phyloP scores from a whole-genome alignment of 1,139 yeast species.

The Arxiozyma bovina region DNA sequence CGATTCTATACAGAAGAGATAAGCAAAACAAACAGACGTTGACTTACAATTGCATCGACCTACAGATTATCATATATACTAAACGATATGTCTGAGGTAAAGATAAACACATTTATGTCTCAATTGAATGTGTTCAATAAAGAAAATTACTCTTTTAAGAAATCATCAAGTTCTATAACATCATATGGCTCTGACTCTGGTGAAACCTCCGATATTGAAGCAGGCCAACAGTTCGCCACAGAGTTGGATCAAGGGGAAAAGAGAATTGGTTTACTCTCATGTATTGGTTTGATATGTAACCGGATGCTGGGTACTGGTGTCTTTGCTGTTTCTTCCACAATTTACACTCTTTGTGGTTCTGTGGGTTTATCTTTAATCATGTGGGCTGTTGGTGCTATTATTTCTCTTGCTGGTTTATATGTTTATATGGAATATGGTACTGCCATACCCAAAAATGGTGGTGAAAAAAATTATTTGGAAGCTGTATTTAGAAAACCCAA shows the following conservation, averaged over 20 bases:
- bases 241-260: conserved; percentile 46
- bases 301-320: conserved; percentile 87
- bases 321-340: conserved; percentile 76
- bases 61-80: not conserved
- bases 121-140: conserved; percentile 26
- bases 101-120: conserved; percentile 16
- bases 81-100: conserved; percentile 13
- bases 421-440: conserved; percentile 82
- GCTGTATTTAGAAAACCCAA: conserved; percentile 61
- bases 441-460: conserved; percentile 79
- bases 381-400: conserved; percentile 71
- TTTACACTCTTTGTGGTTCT: conserved; percentile 55
- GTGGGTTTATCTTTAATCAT: conserved; percentile 64
- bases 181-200: conserved; percentile 5
- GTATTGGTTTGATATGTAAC: conserved; percentile 60
- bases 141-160: conserved; percentile 17
- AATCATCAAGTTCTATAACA: conserved; percentile 2
- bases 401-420: conserved; percentile 64
- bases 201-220: conserved; percentile 21
- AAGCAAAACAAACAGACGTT: not conserved
- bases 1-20: not conserved
- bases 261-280: conserved; percentile 58
- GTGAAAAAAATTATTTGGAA: conserved; percentile 78
- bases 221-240: conserved; percentile 26
- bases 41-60: not conserved